phyloP scores from a whole-genome alignment of 2,329 filamentous ascomycete species.

The Dactylellina cionopaga region DNA sequence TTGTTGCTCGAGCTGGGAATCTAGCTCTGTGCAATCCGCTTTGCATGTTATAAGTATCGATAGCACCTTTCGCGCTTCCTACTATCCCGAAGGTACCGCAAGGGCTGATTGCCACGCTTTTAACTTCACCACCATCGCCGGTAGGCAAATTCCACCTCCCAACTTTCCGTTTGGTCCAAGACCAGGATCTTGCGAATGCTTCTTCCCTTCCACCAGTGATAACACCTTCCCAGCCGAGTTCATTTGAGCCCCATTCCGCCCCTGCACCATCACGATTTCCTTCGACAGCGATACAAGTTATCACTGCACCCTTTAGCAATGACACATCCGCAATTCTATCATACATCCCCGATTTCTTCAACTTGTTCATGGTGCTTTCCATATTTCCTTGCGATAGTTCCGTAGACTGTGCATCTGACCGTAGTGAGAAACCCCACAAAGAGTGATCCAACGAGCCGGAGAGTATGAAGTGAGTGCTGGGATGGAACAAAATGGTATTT shows the following conservation, averaged over 20 bases:
- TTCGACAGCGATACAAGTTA: constrained; percentile 89
- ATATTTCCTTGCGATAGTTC: constrained; percentile 84
- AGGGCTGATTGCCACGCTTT: constrained; percentile 85
- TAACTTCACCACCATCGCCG: constrained; percentile 81
- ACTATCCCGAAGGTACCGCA: constrained; percentile 94
- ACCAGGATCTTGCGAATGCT: constrained; percentile 86
- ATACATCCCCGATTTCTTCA: constrained; percentile 79
- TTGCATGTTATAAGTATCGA: constrained; percentile 97
- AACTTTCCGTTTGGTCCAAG: constrained; percentile 87
- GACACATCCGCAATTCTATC: constrained; percentile 67
- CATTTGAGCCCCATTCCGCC: constrained; percentile 70
- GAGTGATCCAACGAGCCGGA: constrained; percentile 90
- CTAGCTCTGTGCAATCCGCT: constrained; percentile 87
- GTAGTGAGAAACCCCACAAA: constrained; percentile 95
- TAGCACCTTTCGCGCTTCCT: constrained; percentile 81
- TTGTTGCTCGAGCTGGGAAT: constrained; percentile 82
- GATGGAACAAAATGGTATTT: constrained; percentile 83
- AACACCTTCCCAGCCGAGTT: constrained; percentile 91
- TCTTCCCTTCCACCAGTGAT: constrained; percentile 91
- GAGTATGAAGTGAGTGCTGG: constrained; percentile 74
- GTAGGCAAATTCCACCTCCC: constrained; percentile 93
- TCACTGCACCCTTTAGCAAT: constrained; percentile 84
- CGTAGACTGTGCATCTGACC: constrained; percentile 90
- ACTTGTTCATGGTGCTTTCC: constrained; percentile 69
- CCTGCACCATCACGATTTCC: constrained; percentile 88